Base-by-base conservation (phyloP, 345 rosid genomes). In the Raphanus raphanistrum region DNA sequence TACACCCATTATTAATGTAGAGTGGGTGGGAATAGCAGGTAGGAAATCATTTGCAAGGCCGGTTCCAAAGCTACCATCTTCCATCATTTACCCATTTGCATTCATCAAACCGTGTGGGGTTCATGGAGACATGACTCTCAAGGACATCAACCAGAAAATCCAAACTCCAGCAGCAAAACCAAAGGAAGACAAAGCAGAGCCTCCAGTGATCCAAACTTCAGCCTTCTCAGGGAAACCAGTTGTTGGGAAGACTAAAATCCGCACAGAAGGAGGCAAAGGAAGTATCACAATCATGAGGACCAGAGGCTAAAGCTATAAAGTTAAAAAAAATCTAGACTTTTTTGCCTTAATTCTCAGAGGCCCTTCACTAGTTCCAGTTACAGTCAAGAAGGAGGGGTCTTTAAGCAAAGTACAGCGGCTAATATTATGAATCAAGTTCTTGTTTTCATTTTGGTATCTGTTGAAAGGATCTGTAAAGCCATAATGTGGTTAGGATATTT, bases 211-310 rank as follows among this genome's bases (percentile, higher is more conserved):
- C 61, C 99, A 91, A 0, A 96, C 98, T 66, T 96, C 99, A 9
- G 97, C 97, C 41, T 96, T 96, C 81, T 96, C 98, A 2, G 99
- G 99, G 81, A 93, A 96, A 89, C 98, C 97, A 6, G 98, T 96
- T 62, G 98, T 96, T 50, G 99, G 93, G 32, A 93, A 93, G 86
- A 96, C 98, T 13, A 96, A 86, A 84, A 96, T 96, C 74, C 96
- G 92, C 66, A 96, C 98, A 0, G 96, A 96, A 85, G 99, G 98
- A 61, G 98, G 99, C 54, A 96, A 88, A 84, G 99, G 99, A 58
- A 96, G 98, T 85, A 96, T 96, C 72, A 96, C 98, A 4, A 93
- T 96, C 1, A 91, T 89, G 94, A 87, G 99, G 81, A 96, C 99
- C 16, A 95, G 83, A 84, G 98, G 98, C 11, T 94, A 72, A 72